Conservation (phyloP, 2,329 filamentous ascomycete genomes). For the Penicillium psychrosexuale region DNA sequence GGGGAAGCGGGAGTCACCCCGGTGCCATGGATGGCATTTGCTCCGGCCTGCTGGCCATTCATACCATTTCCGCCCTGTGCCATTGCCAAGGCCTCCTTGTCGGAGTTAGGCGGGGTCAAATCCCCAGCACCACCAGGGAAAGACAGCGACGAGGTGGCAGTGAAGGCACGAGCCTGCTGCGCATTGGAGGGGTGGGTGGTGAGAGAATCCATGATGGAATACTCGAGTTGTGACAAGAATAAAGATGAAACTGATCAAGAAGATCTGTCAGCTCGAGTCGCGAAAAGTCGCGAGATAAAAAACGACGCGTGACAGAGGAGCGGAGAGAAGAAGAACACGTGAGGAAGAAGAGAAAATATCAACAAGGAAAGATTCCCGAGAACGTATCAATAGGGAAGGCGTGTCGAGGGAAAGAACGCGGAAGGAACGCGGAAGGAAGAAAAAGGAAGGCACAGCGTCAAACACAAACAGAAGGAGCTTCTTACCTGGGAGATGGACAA, state of each 20-base stretch:
- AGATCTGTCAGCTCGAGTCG: background rate
- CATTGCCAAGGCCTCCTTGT: slow-evolving; percentile 57
- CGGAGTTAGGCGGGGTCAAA: slow-evolving; percentile 73
- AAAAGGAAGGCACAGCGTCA: background rate
- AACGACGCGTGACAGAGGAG: background rate
- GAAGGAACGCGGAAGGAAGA: background rate
- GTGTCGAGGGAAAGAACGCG: background rate
- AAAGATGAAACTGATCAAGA: background rate
- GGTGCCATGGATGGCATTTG: slow-evolving; percentile 63
- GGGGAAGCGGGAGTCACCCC: slow-evolving; percentile 87
- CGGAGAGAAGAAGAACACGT: background rate
- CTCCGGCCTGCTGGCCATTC: slow-evolving; percentile 56
- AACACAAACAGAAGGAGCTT: slow-evolving; percentile 4
- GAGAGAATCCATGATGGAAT: slow-evolving; percentile 73
- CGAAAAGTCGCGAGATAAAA: background rate
- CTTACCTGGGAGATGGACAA: slow-evolving; percentile 89
- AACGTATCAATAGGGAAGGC: background rate
- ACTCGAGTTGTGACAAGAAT: slow-evolving; percentile 10
- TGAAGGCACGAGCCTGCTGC: slow-evolving; percentile 92
- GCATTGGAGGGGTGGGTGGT: slow-evolving; percentile 90
- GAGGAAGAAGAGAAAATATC: background rate
- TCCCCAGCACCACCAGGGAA: slow-evolving; percentile 83
- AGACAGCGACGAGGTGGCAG: slow-evolving; percentile 84
- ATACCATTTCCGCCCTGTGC: slow-evolving; percentile 47
- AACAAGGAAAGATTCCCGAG: background rate